Evolutionary conservation across 306 rosid species (phyloP), one percentile per base, ranked within the genome.

Genomic region (Lotus japonicus): DNA sequence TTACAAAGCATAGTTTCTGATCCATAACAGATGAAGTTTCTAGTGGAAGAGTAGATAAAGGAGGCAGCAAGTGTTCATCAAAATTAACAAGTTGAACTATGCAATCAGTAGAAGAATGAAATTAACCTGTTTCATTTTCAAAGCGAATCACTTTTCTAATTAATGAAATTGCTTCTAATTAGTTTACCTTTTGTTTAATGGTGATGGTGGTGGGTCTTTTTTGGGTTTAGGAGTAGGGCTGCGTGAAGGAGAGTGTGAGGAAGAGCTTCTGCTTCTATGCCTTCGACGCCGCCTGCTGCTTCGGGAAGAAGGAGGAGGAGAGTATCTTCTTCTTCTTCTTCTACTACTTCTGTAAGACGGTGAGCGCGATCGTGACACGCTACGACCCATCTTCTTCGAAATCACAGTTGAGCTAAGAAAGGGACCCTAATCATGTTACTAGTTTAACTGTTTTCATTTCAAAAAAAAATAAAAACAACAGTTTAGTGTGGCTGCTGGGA

Each of bases 401-500:
- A 28, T 31, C 36, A 5, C 36, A 31, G 7, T 1, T 31, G 36
- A 31, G 36, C 7, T 31, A 0, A 31, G 36, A n/a, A 73, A n/a
- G n/a, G n/a, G n/a, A 10, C 52, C 64, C 58, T 12, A 52, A 3
- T 11, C 26, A n/a, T n/a, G n/a, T n/a, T n/a, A n/a, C n/a, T n/a
- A n/a, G n/a, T n/a, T n/a, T n/a, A n/a, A n/a, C n/a, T n/a, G n/a
- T n/a, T n/a, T n/a, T n/a, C n/a, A n/a, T n/a, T n/a, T n/a, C n/a
- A n/a, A n/a, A n/a, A n/a, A n/a, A n/a, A n/a, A n/a, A n/a, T n/a
- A n/a, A n/a, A n/a, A n/a, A n/a, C n/a, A n/a, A n/a, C n/a, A n/a
- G n/a, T n/a, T n/a, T n/a, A n/a, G n/a, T n/a, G 84, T 81, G 85
- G 85, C 82, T 76, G 76, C 85, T 76, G 82, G 81, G 85, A 81